Conservation (phyloP, 2,329 filamentous ascomycete genomes). For the Aureobasidium melanogenum region DNA sequence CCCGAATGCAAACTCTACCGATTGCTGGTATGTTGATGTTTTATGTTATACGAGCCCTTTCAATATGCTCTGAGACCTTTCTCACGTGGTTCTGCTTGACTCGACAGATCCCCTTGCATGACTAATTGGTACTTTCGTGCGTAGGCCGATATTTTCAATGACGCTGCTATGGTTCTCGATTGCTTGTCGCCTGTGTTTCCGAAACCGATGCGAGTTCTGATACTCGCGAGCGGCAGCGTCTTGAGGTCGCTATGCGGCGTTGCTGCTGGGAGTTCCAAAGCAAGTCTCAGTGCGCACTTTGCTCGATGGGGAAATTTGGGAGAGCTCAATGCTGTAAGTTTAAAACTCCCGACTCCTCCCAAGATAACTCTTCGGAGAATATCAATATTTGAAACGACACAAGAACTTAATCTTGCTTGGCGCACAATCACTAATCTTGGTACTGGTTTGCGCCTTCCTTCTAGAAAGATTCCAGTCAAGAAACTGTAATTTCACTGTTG, state of each 20-base stretch:
- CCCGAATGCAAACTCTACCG: constrained; percentile 87
- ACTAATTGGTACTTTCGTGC: background rate
- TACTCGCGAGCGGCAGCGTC: constrained; percentile 53
- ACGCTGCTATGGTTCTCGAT: constrained; percentile 77
- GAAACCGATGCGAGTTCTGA: constrained; percentile 44
- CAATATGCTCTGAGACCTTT: background rate
- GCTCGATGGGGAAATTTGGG: constrained; percentile 78
- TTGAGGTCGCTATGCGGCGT: constrained; percentile 73
- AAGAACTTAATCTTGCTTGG: background rate
- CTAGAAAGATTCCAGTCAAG: constrained; percentile 82
- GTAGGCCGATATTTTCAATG: constrained; percentile 74
- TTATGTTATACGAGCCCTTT: no score
- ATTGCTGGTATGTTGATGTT: constrained; percentile 45
- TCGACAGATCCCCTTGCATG: background rate
- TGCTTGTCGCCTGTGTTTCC: constrained; percentile 69
- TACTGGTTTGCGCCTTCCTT: background rate
- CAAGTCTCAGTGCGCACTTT: constrained; percentile 86
- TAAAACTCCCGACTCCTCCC: no score
- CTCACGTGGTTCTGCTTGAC: background rate
- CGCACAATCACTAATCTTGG: background rate
- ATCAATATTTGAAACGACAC: background rate
- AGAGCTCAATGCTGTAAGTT: constrained; percentile 72
- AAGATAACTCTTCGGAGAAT: background rate
- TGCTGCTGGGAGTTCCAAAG: constrained; percentile 81
- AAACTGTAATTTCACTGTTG: constrained; percentile 81